phyloP scores from a whole-genome alignment of 164 flowering plant species.

The Magnolia changhungtana region DNA sequence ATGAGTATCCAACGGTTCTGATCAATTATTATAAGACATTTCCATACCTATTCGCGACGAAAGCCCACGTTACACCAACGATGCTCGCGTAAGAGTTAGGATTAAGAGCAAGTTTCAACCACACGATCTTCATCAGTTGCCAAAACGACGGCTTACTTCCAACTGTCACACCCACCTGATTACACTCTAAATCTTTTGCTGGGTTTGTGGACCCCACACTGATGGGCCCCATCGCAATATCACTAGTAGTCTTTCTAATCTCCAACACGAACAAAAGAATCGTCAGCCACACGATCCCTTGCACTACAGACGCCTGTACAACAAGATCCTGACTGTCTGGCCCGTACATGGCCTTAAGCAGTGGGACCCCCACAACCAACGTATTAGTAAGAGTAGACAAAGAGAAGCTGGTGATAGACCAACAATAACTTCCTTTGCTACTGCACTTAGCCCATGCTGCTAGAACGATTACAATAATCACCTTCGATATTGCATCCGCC shows the following conservation, averaged over 20 bases:
- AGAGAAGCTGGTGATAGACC: slow-evolving; percentile 75
- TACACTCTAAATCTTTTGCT: slow-evolving; percentile 30
- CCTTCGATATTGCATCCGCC: slow-evolving; percentile 59
- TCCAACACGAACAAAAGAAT: slow-evolving; percentile 55
- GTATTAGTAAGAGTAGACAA: slow-evolving; percentile 57
- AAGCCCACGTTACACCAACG: slow-evolving; percentile 64
- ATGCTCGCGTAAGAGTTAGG: slow-evolving; percentile 64
- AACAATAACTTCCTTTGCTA: slow-evolving; percentile 51
- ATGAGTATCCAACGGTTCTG: no score
- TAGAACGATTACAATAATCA: slow-evolving; percentile 39
- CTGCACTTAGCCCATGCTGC: slow-evolving; percentile 61
- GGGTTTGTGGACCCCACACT: background rate
- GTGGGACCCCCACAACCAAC: slow-evolving; percentile 70
- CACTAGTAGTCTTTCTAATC: slow-evolving; percentile 32
- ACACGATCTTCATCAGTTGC: slow-evolving; percentile 50
- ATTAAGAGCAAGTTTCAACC: slow-evolving; percentile 50
- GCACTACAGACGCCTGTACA: slow-evolving; percentile 57
- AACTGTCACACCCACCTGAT: background rate
- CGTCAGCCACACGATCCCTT: slow-evolving; percentile 60
- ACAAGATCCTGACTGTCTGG: slow-evolving; percentile 47
- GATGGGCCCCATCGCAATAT: slow-evolving; percentile 1
- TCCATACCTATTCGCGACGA: slow-evolving; percentile 52
- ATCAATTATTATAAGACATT: no score
- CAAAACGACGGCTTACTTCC: slow-evolving; percentile 33
- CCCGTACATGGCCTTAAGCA: slow-evolving; percentile 72